Conservation (phyloP, 768 basidiomycete species). For the Pleurotus citrinopileatus region DNA sequence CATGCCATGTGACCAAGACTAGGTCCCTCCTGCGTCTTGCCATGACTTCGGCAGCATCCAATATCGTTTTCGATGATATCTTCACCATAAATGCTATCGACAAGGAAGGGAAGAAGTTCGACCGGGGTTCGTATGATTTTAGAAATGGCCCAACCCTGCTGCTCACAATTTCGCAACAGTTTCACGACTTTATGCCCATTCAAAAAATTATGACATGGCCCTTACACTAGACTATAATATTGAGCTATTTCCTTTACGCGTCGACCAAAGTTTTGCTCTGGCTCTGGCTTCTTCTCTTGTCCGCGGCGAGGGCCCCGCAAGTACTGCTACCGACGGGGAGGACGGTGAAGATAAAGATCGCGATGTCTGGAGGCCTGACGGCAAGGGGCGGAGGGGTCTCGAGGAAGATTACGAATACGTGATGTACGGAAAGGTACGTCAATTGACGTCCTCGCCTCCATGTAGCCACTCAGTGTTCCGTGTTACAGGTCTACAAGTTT, state of each 20-base stretch:
- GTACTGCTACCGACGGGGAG: conserved; percentile 35
- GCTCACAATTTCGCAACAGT: conserved; percentile 53
- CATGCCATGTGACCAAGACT: conserved; percentile 7
- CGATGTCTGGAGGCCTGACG: conserved; percentile 83
- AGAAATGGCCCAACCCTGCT: background rate
- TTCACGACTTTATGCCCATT: conserved; percentile 85
- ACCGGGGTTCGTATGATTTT: conserved; percentile 67
- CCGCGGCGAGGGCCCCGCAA: conserved; percentile 42
- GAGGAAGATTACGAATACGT: conserved; percentile 99
- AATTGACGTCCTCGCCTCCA: background rate
- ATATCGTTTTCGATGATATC: conserved; percentile 90
- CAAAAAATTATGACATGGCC: conserved; percentile 90
- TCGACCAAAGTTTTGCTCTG: conserved; percentile 74
- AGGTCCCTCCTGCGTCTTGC: conserved; percentile 11
- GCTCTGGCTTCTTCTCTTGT: conserved; percentile 82
- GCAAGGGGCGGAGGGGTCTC: conserved; percentile 74
- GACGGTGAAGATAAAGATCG: conserved; percentile 73
- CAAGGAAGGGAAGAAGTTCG: conserved; percentile 96
- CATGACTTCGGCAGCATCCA: conserved; percentile 54
- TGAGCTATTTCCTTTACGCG: conserved; percentile 78
- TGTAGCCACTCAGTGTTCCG: conserved; percentile 9
- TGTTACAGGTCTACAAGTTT: conserved; percentile 87
- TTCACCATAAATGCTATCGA: conserved; percentile 85
- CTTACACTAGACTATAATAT: conserved; percentile 92
- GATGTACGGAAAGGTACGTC: conserved; percentile 92